Conservation (phyloP, 768 basidiomycete species). For the Suillus subaureus region DNA sequence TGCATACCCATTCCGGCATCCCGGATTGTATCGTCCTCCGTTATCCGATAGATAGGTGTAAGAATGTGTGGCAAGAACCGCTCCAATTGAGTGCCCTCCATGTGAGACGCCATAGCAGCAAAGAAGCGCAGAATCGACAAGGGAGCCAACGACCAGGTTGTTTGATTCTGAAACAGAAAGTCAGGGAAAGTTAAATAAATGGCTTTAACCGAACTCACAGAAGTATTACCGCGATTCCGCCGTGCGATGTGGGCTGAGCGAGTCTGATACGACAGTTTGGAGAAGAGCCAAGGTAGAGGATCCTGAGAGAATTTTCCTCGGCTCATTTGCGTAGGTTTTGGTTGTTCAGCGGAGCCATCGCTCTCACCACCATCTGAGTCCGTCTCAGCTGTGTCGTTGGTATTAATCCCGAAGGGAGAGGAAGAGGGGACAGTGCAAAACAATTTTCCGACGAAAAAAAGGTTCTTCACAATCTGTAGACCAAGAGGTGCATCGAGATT, state of each 20-base stretch:
- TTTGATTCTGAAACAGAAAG: constrained; percentile 41
- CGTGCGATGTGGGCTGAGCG: constrained; percentile 74
- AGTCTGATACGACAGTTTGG: constrained; percentile 87
- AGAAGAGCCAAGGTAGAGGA: constrained; percentile 91
- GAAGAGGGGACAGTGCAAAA: constrained; percentile 52
- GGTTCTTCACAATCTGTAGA: constrained; percentile 87
- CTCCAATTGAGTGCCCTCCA: constrained; percentile 61
- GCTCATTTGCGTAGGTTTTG: neutral
- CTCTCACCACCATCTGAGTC: constrained; percentile 30
- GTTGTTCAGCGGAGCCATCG: constrained; percentile 10
- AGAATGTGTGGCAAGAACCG: constrained; percentile 82
- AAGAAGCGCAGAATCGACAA: constrained; percentile 87
- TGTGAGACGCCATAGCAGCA: constrained; percentile 81
- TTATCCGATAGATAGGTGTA: constrained; percentile 82
- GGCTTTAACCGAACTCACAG: constrained; percentile 40
- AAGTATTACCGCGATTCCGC: constrained; percentile 50
- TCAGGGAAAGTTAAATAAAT: neutral
- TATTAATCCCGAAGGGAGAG: constrained; percentile 19
- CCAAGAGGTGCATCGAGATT: constrained; percentile 73
- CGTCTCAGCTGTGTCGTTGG: constrained; percentile 32
- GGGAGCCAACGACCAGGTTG: constrained; percentile 83
- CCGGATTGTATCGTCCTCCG: constrained; percentile 83
- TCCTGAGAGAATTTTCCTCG: constrained; percentile 29
- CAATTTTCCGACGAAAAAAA: constrained; percentile 91
- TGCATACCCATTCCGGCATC: constrained; percentile 76